A percentile compares a stretch with the other conserved stretches of the same genome.
Conservation (phyloP, 208 protist species). For the Leishmania gerbilli region DNA sequence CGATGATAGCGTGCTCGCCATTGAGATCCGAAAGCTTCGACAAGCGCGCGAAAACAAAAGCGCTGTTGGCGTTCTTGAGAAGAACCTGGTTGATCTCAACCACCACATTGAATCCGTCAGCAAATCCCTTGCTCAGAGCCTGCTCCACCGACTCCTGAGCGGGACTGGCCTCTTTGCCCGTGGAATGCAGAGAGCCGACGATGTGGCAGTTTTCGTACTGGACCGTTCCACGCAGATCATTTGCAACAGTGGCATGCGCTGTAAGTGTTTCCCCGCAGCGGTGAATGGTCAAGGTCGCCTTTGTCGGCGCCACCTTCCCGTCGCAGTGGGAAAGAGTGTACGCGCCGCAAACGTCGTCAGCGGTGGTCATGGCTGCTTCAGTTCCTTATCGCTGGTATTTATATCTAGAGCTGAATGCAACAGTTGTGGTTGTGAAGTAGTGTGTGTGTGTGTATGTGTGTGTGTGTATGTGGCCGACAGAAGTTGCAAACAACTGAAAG, state of each 20-base stretch:
- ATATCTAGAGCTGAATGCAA: not conserved
- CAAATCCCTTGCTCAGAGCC: conserved; percentile 44
- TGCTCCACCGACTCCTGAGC: conserved; percentile 58
- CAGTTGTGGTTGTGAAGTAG: not conserved
- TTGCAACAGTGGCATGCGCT: conserved; percentile 40
- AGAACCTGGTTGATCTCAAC: conserved; percentile 42
- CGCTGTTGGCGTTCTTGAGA: conserved; percentile 51
- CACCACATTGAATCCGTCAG: conserved; percentile 45
- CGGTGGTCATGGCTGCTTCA: conserved; percentile 19
- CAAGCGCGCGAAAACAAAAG: conserved; percentile 44
- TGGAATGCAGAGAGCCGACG: conserved; percentile 42
- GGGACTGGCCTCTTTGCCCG: conserved; percentile 38
- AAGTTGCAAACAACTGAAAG: not conserved
- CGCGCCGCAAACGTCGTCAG: conserved; percentile 54
- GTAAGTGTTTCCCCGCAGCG: conserved; percentile 34
- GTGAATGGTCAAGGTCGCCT: conserved; percentile 42
- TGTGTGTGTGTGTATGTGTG: not conserved
- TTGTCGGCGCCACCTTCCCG: conserved; percentile 26
- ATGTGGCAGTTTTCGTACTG: conserved; percentile 36
- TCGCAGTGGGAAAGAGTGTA: conserved; percentile 62
- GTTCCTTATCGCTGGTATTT: not conserved
- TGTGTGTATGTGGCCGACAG: not conserved
- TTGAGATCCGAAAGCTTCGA: conserved; percentile 43
- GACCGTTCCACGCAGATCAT: conserved; percentile 49
- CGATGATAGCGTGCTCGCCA: conserved; percentile 64